These are phyloP conservation scores for Hortiboletus campestris DNA, from an alignment of 768 basidiomycete genomes.

Conservation along the genomic window DNA sequence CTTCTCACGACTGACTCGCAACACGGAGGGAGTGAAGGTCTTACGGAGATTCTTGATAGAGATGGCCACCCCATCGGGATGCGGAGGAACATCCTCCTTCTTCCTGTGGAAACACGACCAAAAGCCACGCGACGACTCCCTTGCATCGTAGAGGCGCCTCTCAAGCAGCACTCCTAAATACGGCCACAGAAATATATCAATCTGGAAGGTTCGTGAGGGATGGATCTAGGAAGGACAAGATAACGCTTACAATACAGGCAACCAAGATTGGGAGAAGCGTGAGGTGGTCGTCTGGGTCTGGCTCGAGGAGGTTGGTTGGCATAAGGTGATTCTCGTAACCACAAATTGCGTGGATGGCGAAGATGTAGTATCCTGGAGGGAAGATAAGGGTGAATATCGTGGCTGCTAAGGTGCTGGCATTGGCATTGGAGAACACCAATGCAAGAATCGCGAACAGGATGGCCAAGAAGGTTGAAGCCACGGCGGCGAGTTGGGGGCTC, in stretches of 20 bases:
- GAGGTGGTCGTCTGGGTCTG: conserved; percentile 60
- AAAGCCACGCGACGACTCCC: conserved; percentile 32
- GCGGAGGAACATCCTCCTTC: conserved; percentile 17
- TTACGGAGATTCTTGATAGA: conserved; percentile 61
- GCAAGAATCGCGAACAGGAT: conserved; percentile 69
- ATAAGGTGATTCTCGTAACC: conserved; percentile 64
- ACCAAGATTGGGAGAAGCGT: conserved; percentile 58
- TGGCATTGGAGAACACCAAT: conserved; percentile 45
- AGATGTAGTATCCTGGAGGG: conserved; percentile 75
- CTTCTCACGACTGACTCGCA: conserved; percentile 40
- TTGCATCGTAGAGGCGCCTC: conserved; percentile 58
- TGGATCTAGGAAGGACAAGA: background rate
- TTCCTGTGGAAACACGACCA: conserved; percentile 23
- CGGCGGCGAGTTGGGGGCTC: conserved; percentile 69
- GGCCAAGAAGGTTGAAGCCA: conserved; percentile 61
- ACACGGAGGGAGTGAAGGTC: conserved; percentile 50
- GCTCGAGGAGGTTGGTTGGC: conserved; percentile 50
- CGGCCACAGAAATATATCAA: conserved; percentile 75
- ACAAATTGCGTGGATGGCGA: conserved; percentile 62
- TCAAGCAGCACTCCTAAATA: conserved; percentile 61
- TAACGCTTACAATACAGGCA: conserved; percentile 54
- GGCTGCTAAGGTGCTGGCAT: conserved; percentile 43
- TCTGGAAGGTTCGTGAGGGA: conserved; percentile 35
- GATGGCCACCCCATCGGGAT: conserved; percentile 49
- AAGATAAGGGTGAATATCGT: conserved; percentile 69